phyloP scores from a whole-genome alignment of 768 basidiomycete species.

The Leccinum obscurum region DNA sequence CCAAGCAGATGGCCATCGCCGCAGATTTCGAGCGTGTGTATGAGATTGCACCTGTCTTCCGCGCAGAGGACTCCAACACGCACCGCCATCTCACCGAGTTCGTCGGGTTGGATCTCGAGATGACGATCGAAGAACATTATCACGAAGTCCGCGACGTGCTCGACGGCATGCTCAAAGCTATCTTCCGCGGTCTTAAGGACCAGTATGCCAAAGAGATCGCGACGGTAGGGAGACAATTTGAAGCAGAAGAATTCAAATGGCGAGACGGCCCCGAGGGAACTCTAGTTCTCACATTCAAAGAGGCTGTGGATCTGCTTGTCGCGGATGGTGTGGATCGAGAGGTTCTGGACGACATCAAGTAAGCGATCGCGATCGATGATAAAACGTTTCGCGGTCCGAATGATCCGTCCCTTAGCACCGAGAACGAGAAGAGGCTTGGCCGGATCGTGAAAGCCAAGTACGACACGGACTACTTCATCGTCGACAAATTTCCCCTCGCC shows the following conservation, averaged over 20 bases:
- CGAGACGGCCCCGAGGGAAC: constrained; percentile 69
- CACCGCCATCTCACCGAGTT: constrained; percentile 99
- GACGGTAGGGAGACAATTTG: constrained; percentile 81
- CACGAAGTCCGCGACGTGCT: constrained; percentile 95
- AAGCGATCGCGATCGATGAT: constrained; percentile 25
- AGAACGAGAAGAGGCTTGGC: constrained; percentile 93
- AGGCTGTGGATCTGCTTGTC: constrained; percentile 85
- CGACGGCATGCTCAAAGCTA: constrained; percentile 80
- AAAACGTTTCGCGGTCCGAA: not conserved
- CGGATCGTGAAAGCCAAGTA: constrained; percentile 89
- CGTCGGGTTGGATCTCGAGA: constrained; percentile 97
- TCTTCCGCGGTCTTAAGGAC: constrained; percentile 82
- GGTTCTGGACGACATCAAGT: constrained; percentile 88
- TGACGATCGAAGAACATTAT: constrained; percentile 98
- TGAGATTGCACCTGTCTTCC: constrained; percentile 96
- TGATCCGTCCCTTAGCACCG: constrained; percentile 60
- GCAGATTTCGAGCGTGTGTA: constrained; percentile 98
- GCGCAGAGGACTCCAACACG: constrained; percentile 96
- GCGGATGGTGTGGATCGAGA: constrained; percentile 83
- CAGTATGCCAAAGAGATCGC: constrained; percentile 83
- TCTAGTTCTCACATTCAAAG: constrained; percentile 77
- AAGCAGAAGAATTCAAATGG: constrained; percentile 96
- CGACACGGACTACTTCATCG: constrained; percentile 97
- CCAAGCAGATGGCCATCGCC: constrained; percentile 99
- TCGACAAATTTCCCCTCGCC: constrained; percentile 97